Percentiles rank a stretch among this genome's conserved stretches.
Evolutionary conservation across 2,329 filamentous ascomycete genomes (phyloP).

Genomic region (Lecanosticta acicola): DNA sequence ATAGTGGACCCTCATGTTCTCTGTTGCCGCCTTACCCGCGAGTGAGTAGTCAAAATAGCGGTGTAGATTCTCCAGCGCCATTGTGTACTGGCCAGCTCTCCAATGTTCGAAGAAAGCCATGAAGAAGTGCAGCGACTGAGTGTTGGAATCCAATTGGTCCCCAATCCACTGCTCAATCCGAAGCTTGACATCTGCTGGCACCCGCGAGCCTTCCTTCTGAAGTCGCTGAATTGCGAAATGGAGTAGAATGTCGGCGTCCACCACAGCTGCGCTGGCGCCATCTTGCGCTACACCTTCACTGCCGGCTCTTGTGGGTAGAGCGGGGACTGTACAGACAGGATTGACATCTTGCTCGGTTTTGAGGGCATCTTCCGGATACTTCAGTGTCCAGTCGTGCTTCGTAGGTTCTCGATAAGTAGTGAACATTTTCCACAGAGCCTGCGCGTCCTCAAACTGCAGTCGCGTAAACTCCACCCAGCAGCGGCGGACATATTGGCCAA

Average conservation of each 20-base stretch:
- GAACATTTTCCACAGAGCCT: constrained; percentile 76
- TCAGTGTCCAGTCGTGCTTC: constrained; percentile 53
- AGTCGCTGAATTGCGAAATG: constrained; percentile 86
- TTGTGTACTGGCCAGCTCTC: constrained; percentile 83
- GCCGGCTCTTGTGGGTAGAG: background rate
- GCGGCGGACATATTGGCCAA: constrained; percentile 74
- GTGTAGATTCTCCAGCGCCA: constrained; percentile 84
- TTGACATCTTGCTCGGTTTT: background rate
- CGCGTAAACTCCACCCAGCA: constrained; percentile 73
- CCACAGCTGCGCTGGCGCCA: constrained; percentile 15
- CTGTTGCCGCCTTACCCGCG: constrained; percentile 19
- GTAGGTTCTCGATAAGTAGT: constrained; percentile 75
- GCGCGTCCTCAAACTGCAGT: constrained; percentile 71
- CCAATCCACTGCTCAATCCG: constrained; percentile 51
- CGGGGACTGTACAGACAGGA: background rate
- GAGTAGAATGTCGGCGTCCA: constrained; percentile 48
- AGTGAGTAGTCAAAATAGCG: constrained; percentile 91
- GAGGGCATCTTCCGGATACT: constrained; percentile 40
- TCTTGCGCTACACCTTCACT: background rate
- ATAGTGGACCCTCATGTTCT: constrained; percentile 57
- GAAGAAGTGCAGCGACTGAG: constrained; percentile 30
- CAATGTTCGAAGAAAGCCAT: constrained; percentile 75
- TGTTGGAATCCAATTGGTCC: constrained; percentile 23
- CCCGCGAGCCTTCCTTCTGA: constrained; percentile 73
- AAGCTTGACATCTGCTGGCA: constrained; percentile 67